Conservation (phyloP, 2,329 filamentous ascomycete species). For the Ceratocystiopsis sp. region DNA sequence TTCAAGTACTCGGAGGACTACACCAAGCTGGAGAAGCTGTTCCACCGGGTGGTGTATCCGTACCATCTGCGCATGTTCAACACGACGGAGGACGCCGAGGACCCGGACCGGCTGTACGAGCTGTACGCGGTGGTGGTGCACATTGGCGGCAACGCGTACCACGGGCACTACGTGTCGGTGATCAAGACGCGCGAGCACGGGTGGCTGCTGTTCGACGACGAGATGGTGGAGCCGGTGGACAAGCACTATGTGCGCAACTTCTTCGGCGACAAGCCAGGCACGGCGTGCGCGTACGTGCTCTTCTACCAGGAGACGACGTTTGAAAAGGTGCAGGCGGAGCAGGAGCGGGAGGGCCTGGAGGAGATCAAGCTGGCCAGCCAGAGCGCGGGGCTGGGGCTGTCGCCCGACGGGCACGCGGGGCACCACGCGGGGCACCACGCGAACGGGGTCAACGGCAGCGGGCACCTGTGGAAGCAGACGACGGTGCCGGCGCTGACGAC, state of each 20-base stretch:
- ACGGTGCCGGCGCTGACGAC: conserved; percentile 26
- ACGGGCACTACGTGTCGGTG: conserved; percentile 94
- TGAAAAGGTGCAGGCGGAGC: conserved; percentile 54
- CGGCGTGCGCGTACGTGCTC: conserved; percentile 89
- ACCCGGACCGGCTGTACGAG: conserved; percentile 88
- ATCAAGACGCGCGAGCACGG: conserved; percentile 94
- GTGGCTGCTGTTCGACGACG: conserved; percentile 93
- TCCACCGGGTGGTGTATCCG: conserved; percentile 91
- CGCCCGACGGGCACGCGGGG: conserved; percentile 16
- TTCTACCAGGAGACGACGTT: conserved; percentile 89
- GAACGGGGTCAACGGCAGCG: conserved; percentile 20
- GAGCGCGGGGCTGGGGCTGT: conserved; percentile 35
- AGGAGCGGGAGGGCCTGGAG: conserved; percentile 60
- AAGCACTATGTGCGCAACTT: conserved; percentile 94
- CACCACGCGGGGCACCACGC: conserved; percentile 27
- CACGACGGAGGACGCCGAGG: conserved; percentile 86
- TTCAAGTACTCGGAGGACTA: conserved; percentile 98
- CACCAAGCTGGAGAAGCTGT: conserved; percentile 84
- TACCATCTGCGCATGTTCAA: conserved; percentile 96
- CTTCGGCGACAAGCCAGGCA: conserved; percentile 80
- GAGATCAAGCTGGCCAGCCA: conserved; percentile 40
- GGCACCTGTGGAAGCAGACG: conserved; percentile 27
- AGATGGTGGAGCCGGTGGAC: conserved; percentile 95
- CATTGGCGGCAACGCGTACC: conserved; percentile 90
- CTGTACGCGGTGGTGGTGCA: conserved; percentile 95